Base-by-base conservation (phyloP, 192 early-diverging fungal species). In the Backusella psychrophila region DNA sequence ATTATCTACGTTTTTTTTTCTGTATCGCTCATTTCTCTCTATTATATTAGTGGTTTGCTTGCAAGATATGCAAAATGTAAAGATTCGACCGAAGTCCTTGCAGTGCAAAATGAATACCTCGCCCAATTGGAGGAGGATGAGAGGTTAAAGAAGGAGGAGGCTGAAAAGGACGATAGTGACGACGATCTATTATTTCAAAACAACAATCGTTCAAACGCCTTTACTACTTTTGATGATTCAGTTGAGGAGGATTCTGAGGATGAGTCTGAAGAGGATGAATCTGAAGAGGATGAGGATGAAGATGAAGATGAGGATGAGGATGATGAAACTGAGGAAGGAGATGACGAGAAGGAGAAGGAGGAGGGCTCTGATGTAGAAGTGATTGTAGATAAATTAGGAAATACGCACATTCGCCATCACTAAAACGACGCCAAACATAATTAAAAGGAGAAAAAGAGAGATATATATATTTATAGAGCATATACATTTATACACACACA, bases 91-190 rank as follows among this genome's bases (percentile, higher is more conserved):
- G 91, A 92, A 39, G 90, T 97, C 1, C 87, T 96, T 33, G 79
- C 85, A 35, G 91, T 87, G 7, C 96, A 96, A 78, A 94, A 91
- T 63, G 89, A 93, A 78, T 98, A 94, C 79, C 83, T 99, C 17
- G 88, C 88, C 17, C 84, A 87, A 81, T 87, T 95, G 44, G 91
- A 96, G 69, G 84, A 87, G 39, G 92, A 86, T 23, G 82, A 87
- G 31, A 76, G 83, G 26, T 84, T 83, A 15, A 84, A 88, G 26
- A 79, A 72, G 52, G 82, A 75, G 44, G 71, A 26, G 14, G 31
- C 14, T 31, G 49, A 33, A 44, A 78, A 26, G 72, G 59, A 73
- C 52, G 39, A 36, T 33, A 72, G 49, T 72, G 81, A 81, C 26
- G 87, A 88, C 15, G 85, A 85, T 71, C 65, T 89, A 34, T 78